Conservation (phyloP, 2,329 filamentous ascomycete species). For the Alternaria dauci region DNA sequence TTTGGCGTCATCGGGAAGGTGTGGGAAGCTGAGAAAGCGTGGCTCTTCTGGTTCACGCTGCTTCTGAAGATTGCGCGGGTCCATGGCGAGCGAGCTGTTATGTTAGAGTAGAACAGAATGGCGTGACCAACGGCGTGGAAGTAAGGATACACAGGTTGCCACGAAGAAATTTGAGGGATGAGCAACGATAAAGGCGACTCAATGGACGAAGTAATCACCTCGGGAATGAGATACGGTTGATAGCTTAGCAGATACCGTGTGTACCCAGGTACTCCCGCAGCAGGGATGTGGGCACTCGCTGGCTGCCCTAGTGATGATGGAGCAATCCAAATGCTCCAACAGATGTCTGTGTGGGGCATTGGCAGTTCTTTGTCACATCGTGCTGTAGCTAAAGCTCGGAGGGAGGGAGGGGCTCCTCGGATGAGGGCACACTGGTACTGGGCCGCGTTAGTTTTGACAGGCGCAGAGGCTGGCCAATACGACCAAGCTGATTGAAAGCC, state of each 20-base stretch:
- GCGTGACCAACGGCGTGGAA: background rate
- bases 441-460: conserved; percentile 22
- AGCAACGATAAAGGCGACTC: conserved; percentile 3
- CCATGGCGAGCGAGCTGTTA: conserved; percentile 38
- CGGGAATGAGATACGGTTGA: conserved; percentile 32
- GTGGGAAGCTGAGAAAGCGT: conserved; percentile 65
- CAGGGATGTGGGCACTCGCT: conserved; percentile 25
- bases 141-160: background rate
- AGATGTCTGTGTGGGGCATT: conserved; percentile 28
- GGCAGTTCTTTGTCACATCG: conserved; percentile 15
- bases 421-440: conserved; percentile 19
- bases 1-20: conserved; percentile 61
- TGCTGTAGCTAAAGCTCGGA: conserved; percentile 21
- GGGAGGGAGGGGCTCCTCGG: conserved; percentile 31
- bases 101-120: background rate
- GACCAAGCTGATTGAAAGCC: conserved; percentile 24
- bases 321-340: conserved; percentile 26
- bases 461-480: conserved; percentile 36
- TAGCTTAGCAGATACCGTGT: conserved; percentile 30
- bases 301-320: conserved; percentile 26
- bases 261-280: conserved; percentile 28
- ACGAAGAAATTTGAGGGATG: background rate
- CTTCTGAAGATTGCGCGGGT: conserved; percentile 48
- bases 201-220: conserved; percentile 16
- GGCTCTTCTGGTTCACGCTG: conserved; percentile 50